Base-by-base conservation (phyloP, 2,329 filamentous ascomycete species). In the Neurospora sp. region DNA sequence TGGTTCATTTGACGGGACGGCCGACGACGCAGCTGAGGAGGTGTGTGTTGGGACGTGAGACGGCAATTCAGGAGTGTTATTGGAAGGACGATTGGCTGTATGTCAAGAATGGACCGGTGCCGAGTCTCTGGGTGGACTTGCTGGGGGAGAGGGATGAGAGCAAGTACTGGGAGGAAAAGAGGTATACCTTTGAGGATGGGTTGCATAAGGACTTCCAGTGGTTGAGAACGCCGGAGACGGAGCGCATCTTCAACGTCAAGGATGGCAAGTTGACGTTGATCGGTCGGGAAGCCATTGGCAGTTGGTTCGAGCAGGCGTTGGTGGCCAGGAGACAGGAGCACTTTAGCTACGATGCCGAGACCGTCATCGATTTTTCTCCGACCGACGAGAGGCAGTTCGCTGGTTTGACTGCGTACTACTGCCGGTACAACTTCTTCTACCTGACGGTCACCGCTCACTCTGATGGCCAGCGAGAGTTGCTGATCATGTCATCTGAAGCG, bases 351-450 rank as follows among this genome's bases (percentile, higher is more conserved):
- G 86, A 89, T 70, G 87, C 86, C 67, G 86, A 88, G 76, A 88
- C 87, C 0, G 78, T 82, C 0, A 73, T 89, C 2, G 81, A 83
- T 70, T 89, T 87, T 73, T 78, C 79, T 0, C 87, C 87, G 0
- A 76, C 78, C 0, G 87, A 90, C 74, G 87, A 89, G 79, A 82
- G 87, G 11, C 83, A 89, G 73, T 89, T 87, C 71, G 87, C 87
- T 0, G 87, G 88, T 0, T 78, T 90, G 8, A 85, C 85, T 13
- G 85, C 86, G 0, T 90, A 90, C 77, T 90, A 90, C 78, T 86
- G 84, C 75, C 85, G 87, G 3, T 89, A 82, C 79, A 90, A 90
- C 78, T 90, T 89, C 78, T 89, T 88, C 80, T 90, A 89, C 73
- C 80, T 90, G 6, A 83, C 85, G 0, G 84, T 90, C 1, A 86